Evolutionary conservation across 345 rosid species (phyloP).

Genomic region (Populus deltoides): DNA sequence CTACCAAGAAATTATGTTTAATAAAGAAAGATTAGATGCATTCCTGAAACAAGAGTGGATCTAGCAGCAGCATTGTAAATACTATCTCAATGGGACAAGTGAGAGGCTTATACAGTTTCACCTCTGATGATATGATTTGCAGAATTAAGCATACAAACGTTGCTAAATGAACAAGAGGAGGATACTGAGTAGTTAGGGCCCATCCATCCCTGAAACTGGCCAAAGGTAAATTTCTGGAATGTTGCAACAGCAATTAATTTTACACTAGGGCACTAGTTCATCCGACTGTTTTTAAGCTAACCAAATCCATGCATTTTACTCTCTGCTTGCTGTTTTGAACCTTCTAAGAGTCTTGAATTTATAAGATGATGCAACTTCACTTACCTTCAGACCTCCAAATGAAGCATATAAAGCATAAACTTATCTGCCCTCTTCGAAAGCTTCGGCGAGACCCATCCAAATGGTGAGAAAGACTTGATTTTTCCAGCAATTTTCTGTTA

Average conservation of each 20-base stretch:
- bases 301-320: conserved; percentile 57
- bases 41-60: background rate
- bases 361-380: background rate
- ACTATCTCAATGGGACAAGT: background rate
- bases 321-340: conserved; percentile 16
- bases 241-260: background rate
- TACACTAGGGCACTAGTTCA: background rate
- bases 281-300: conserved; percentile 16
- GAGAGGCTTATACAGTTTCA: conserved; percentile 76
- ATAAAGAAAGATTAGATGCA: conserved; percentile 7
- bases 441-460: conserved; percentile 79
- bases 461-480: conserved; percentile 68
- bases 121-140: conserved; percentile 83
- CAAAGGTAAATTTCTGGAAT: background rate
- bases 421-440: conserved; percentile 79
- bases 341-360: background rate
- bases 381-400: conserved; percentile 87
- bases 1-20: background rate
- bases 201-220: conserved; percentile 74
- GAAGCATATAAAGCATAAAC: conserved; percentile 80
- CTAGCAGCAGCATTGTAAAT: no score
- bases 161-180: conserved; percentile 84
- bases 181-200: conserved; percentile 89
- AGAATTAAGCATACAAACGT: conserved; percentile 76
- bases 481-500: conserved; percentile 80